Conservation (phyloP, 2,329 filamentous ascomycete species). For the Sporothrix curviconia region DNA sequence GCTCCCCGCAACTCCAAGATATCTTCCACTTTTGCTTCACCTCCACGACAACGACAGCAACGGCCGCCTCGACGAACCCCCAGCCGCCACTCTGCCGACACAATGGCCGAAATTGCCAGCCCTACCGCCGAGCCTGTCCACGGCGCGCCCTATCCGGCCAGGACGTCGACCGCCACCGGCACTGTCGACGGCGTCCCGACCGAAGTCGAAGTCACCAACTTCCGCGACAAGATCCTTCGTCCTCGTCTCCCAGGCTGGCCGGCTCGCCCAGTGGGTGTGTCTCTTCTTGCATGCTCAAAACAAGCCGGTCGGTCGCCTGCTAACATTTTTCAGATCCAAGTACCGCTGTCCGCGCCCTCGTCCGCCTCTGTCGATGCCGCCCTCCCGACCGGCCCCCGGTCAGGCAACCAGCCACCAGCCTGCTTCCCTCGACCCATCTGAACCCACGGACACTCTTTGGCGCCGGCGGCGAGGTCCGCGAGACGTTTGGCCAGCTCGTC, state of each 20-base stretch:
- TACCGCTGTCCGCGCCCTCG: slow-evolving; percentile 64
- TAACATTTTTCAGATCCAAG: slow-evolving; percentile 55
- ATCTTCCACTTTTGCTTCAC: neutral
- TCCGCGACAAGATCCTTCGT: slow-evolving; percentile 87
- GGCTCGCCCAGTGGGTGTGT: slow-evolving; percentile 86
- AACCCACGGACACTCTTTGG: slow-evolving; percentile 84
- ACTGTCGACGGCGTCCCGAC: slow-evolving; percentile 63
- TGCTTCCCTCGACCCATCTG: slow-evolving; percentile 71
- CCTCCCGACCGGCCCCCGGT: slow-evolving; percentile 38
- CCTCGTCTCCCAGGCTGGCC: slow-evolving; percentile 78
- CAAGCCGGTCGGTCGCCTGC: neutral
- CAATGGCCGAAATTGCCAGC: neutral
- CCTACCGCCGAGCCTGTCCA: slow-evolving; percentile 25
- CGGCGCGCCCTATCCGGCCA: slow-evolving; percentile 47
- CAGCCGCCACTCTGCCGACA: neutral
- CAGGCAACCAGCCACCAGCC: slow-evolving; percentile 19
- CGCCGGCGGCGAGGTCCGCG: slow-evolving; percentile 69
- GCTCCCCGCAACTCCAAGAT: neutral
- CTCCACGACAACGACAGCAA: neutral
- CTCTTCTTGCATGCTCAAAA: neutral
- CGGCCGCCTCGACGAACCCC: neutral
- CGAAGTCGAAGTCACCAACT: slow-evolving; percentile 64
- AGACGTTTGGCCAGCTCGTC: slow-evolving; percentile 80
- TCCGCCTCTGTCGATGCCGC: slow-evolving; percentile 57
- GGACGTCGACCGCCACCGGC: slow-evolving; percentile 51